These are phyloP conservation scores for Fraxinus floribunda DNA, from an alignment of 305 asterid species.

Conservation along the genomic window DNA sequence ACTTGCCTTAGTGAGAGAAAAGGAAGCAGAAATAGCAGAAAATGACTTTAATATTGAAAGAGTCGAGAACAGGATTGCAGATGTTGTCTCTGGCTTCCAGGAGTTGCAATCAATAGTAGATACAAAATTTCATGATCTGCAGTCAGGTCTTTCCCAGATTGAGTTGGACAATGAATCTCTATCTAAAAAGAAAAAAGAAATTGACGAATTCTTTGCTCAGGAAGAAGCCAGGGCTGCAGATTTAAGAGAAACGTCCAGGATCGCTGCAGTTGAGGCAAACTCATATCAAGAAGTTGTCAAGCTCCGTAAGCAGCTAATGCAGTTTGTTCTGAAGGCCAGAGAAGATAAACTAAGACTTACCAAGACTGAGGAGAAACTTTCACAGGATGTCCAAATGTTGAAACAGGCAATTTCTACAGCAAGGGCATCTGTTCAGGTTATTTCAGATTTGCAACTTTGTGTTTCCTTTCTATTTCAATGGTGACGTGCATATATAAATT, in stretches of 20 bases:
- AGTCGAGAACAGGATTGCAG: slow-evolving; percentile 37
- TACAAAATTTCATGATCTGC: slow-evolving; percentile 30
- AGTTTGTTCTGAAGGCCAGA: slow-evolving; percentile 30
- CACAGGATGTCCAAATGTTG: slow-evolving; percentile 35
- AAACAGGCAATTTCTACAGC: slow-evolving; percentile 37
- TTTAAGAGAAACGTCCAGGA: slow-evolving; percentile 38
- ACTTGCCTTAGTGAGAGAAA: slow-evolving; percentile 41
- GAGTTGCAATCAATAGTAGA: slow-evolving; percentile 31
- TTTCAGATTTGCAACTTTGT: slow-evolving; percentile 6
- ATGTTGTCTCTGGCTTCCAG: slow-evolving; percentile 29
- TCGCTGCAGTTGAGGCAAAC: slow-evolving; percentile 41
- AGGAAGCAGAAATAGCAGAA: slow-evolving; percentile 49
- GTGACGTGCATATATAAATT: background rate
- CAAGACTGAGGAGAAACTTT: slow-evolving; percentile 39
- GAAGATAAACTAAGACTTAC: slow-evolving; percentile 41
- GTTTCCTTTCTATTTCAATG: background rate
- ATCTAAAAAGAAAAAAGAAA: slow-evolving; percentile 34
- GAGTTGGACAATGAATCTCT: slow-evolving; percentile 33
- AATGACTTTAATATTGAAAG: slow-evolving; percentile 36
- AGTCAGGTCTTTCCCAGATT: slow-evolving; percentile 34
- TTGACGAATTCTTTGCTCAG: slow-evolving; percentile 28
- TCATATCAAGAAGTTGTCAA: slow-evolving; percentile 31
- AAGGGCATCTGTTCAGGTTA: slow-evolving; percentile 47
- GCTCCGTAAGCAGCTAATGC: slow-evolving; percentile 38
- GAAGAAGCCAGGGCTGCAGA: slow-evolving; percentile 41